A percentile compares a stretch with the other conserved stretches of the same genome.
These are phyloP conservation scores for Cercospora beticola DNA, from an alignment of 2,329 filamentous ascomycete species.

Conservation along the genomic window DNA sequence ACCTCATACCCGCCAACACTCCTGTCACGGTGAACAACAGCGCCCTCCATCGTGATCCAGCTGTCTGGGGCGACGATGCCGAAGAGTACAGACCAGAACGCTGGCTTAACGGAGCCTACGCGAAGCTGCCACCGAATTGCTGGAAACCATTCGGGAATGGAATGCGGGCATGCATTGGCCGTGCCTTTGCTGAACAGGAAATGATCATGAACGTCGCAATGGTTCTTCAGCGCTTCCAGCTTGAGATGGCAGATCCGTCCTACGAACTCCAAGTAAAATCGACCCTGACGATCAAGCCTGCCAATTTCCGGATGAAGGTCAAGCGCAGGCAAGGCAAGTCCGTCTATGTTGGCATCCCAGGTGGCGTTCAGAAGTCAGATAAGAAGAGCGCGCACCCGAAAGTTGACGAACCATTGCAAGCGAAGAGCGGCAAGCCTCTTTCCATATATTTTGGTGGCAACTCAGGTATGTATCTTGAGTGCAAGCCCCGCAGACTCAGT, in stretches of 20 bases:
- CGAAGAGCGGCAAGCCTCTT: constrained; percentile 4
- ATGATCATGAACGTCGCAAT: constrained; percentile 47
- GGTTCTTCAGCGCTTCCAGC: constrained; percentile 49
- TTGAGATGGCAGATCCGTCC: constrained; percentile 45
- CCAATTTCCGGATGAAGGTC: constrained; percentile 42
- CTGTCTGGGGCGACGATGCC: constrained; percentile 47
- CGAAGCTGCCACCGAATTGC: constrained; percentile 42
- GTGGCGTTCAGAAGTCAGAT: constrained; percentile 3
- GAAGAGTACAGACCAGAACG: constrained; percentile 49
- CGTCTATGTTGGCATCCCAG: constrained; percentile 9
- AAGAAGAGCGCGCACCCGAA: neutral
- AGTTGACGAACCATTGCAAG: neutral
- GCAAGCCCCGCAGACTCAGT: neutral
- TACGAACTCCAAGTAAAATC: constrained; percentile 47
- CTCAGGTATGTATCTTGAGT: neutral
- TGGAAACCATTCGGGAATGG: constrained; percentile 59
- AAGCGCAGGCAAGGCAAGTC: constrained; percentile 10
- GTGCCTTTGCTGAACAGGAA: constrained; percentile 58
- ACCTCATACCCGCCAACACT: constrained; percentile 38
- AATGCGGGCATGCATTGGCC: constrained; percentile 54
- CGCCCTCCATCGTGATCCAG: constrained; percentile 45
- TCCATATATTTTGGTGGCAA: constrained; percentile 15
- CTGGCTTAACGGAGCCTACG: constrained; percentile 48
- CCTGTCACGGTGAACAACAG: constrained; percentile 37
- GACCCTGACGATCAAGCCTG: constrained; percentile 49